phyloP scores from a whole-genome alignment of 331 rosid species.

The Cucumis variabilis region DNA sequence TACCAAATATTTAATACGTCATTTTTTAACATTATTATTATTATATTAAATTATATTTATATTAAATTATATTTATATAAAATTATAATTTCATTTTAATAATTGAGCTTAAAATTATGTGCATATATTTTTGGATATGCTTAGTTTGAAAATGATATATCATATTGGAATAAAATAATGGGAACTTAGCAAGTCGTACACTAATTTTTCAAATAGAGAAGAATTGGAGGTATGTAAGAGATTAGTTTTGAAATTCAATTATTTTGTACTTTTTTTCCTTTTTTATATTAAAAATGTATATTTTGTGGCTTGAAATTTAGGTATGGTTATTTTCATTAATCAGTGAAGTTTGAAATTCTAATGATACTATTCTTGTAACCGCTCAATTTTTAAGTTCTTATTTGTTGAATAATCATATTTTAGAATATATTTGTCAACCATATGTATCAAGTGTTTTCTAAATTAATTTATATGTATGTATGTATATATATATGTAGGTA shows the following conservation, averaged over 20 bases:
- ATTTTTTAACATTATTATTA: not conserved
- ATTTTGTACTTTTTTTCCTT: not conserved
- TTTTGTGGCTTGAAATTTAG: not conserved
- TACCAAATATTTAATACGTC: not conserved
- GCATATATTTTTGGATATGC: not conserved
- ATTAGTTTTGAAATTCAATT: not conserved
- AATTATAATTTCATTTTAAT: not conserved
- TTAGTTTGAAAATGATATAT: slow-evolving; percentile 6
- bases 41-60: too few relatives aligned
- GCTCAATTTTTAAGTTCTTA: not conserved
- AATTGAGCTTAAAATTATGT: not conserved
- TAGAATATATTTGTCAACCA: too few relatives aligned
- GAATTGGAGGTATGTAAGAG: not conserved
- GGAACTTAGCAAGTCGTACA: not conserved
- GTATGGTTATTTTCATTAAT: not conserved
- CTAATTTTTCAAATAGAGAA: not conserved
- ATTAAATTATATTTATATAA: too few relatives aligned
- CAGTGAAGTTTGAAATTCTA: not conserved
- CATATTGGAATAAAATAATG: not conserved
- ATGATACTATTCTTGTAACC: not conserved
- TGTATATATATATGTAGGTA: too few relatives aligned
- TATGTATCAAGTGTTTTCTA: not conserved
- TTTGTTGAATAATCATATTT: not conserved
- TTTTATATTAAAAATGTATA: not conserved
- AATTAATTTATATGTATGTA: too few relatives aligned